phyloP scores from a whole-genome alignment of 2,329 filamentous ascomycete species.

The Fusarium dlaminii region DNA sequence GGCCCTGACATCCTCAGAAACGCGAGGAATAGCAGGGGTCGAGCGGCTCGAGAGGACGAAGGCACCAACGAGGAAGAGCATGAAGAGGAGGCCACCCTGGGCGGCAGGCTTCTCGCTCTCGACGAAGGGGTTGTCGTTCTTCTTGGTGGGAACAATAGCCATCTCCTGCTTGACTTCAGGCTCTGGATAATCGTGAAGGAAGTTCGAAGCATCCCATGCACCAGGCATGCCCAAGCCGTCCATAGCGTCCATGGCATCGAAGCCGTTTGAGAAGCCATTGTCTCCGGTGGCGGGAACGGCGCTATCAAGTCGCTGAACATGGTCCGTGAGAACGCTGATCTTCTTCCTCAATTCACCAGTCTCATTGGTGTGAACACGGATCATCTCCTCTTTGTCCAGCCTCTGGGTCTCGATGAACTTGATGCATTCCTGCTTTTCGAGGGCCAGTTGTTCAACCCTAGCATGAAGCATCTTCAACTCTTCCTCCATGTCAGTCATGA shows the following conservation, averaged over 20 bases:
- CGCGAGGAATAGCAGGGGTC: constrained; percentile 75
- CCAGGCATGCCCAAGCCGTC: constrained; percentile 83
- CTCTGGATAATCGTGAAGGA: constrained; percentile 77
- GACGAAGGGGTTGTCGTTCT: constrained; percentile 52
- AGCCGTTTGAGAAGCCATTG: constrained; percentile 74
- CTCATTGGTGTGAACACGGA: constrained; percentile 88
- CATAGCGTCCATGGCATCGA: constrained; percentile 85
- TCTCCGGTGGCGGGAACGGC: constrained; percentile 60
- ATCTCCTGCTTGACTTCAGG: constrained; percentile 69
- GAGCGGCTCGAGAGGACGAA: constrained; percentile 91
- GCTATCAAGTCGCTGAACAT: constrained; percentile 76
- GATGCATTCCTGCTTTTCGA: constrained; percentile 78
- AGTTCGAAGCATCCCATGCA: constrained; percentile 79
- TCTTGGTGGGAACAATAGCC: constrained; percentile 64
- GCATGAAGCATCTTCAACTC: constrained; percentile 74
- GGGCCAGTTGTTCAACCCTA: constrained; percentile 75
- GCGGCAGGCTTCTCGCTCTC: constrained; percentile 73
- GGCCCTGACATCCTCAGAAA: constrained; percentile 82
- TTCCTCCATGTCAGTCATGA: constrained; percentile 82
- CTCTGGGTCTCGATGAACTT: constrained; percentile 80
- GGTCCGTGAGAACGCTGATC: constrained; percentile 81
- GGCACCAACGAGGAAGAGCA: constrained; percentile 95
- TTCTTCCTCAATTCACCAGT: constrained; percentile 92
- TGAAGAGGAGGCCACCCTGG: constrained; percentile 85
- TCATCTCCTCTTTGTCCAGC: constrained; percentile 91